phyloP scores from a whole-genome alignment of 306 rosid genomes.

The Fragaria ananassa region DNA sequence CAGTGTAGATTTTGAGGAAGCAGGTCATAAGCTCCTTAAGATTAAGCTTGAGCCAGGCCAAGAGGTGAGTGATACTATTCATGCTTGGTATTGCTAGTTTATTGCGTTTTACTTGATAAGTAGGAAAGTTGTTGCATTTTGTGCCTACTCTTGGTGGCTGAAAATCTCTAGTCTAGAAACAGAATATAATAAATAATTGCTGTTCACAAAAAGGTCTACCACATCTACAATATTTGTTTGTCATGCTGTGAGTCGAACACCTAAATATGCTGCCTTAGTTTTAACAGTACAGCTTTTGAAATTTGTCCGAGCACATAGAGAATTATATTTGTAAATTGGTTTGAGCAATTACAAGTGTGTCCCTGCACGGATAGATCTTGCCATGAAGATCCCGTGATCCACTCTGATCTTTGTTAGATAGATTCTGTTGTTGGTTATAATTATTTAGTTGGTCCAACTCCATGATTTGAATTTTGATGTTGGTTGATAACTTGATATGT shows the following conservation, averaged over 20 bases:
- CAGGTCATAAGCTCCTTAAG: conserved; percentile 91
- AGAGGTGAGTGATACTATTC: conserved; percentile 54
- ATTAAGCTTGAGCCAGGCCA: conserved; percentile 97
- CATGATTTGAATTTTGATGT: neutral
- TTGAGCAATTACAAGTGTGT: neutral
- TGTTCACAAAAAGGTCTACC: neutral
- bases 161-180: neutral
- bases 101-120: neutral
- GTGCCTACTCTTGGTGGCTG: neutral
- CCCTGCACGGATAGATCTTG: neutral
- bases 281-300: neutral
- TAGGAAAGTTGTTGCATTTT: neutral
- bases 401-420: neutral
- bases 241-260: neutral
- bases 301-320: neutral
- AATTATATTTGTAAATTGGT: neutral
- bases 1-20: conserved; percentile 97
- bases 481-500: neutral
- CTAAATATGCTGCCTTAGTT: neutral
- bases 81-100: conserved; percentile 18
- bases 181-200: neutral
- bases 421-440: neutral
- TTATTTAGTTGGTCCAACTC: neutral
- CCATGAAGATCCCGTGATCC: neutral
- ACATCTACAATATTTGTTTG: neutral